A percentile compares a stretch with the other conserved stretches of the same genome.
Evolutionary conservation across 2,329 filamentous ascomycete species (phyloP).

Genomic region (Penicillium hesseltinei): DNA sequence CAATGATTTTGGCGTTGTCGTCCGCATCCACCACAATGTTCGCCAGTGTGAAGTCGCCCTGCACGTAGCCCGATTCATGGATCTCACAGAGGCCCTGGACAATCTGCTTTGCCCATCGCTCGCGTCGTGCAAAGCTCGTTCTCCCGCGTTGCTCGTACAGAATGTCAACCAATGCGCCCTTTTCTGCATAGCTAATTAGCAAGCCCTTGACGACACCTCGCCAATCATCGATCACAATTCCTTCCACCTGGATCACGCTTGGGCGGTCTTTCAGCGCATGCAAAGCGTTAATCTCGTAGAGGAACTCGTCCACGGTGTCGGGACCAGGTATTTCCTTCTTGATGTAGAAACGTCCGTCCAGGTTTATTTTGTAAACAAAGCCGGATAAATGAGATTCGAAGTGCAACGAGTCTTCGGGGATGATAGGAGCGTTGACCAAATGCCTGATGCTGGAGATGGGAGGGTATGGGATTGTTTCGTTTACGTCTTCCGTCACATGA

Average conservation of each 20-base stretch:
- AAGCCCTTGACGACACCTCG: slow-evolving; percentile 77
- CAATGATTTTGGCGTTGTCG: slow-evolving; percentile 91
- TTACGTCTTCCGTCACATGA: slow-evolving; percentile 95
- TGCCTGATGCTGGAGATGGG: slow-evolving; percentile 70
- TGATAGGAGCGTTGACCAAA: slow-evolving; percentile 48
- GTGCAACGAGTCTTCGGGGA: slow-evolving; percentile 71
- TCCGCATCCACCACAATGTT: slow-evolving; percentile 90
- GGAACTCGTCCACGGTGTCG: slow-evolving; percentile 91
- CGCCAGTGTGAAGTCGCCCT: slow-evolving; percentile 94
- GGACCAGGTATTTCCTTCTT: slow-evolving; percentile 98
- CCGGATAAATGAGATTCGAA: slow-evolving; percentile 95
- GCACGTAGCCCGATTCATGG: slow-evolving; percentile 93
- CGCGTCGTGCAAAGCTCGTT: slow-evolving; percentile 68
- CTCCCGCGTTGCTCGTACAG: slow-evolving; percentile 72
- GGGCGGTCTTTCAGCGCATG: slow-evolving; percentile 68
- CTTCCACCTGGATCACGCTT: slow-evolving; percentile 82
- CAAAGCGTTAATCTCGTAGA: slow-evolving; percentile 97
- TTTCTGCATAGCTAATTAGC: slow-evolving; percentile 81
- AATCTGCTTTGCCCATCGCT: slow-evolving; percentile 89
- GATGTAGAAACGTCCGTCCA: slow-evolving; percentile 69
- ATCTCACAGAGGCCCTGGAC: slow-evolving; percentile 86
- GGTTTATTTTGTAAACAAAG: slow-evolving; percentile 90
- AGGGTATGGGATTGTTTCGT: slow-evolving; percentile 90
- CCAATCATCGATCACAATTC: slow-evolving; percentile 78
- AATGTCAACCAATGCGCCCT: slow-evolving; percentile 85